Conservation (phyloP, 495 filamentous ascomycete species). For the Talaromyces trachyspermus region DNA sequence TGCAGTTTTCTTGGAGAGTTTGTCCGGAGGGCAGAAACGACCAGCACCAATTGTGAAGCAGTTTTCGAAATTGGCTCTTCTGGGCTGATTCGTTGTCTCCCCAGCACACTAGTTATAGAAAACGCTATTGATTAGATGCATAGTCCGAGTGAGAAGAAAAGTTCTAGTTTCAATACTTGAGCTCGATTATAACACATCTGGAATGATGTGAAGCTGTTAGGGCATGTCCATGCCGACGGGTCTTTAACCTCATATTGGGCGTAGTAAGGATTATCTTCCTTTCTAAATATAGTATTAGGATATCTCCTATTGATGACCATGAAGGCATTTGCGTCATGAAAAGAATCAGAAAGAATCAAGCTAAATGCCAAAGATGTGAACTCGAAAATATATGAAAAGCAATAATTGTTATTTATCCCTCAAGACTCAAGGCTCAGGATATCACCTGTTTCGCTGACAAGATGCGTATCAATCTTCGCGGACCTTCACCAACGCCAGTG, state of each 20-base stretch:
- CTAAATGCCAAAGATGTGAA: too few species aligned
- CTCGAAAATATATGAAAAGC: too few species aligned
- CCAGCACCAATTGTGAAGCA: constrained; percentile 37
- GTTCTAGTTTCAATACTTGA: too few species aligned
- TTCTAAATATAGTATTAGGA: neutral
- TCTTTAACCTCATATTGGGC: too few species aligned
- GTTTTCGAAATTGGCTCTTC: constrained; percentile 47
- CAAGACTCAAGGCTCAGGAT: constrained; percentile 25
- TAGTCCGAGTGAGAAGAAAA: too few species aligned
- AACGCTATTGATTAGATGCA: too few species aligned
- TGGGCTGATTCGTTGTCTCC: constrained; percentile 27
- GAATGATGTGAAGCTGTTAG: too few species aligned
- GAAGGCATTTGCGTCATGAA: neutral
- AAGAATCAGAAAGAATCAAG: neutral
- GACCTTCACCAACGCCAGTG: constrained; percentile 88
- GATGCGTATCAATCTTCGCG: constrained; percentile 68
- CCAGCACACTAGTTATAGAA: neutral
- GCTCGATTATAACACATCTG: too few species aligned
- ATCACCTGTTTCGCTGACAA: constrained; percentile 66
- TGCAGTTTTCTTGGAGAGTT: constrained; percentile 33
- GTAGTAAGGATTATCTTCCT: neutral
- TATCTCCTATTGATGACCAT: too few species aligned
- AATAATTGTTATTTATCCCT: constrained; percentile 10
- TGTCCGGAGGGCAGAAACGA: constrained; percentile 22
- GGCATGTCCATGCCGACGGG: too few species aligned